These are phyloP conservation scores for Trifolium subterraneum DNA, from an alignment of 306 rosid species.

Conservation along the genomic window DNA sequence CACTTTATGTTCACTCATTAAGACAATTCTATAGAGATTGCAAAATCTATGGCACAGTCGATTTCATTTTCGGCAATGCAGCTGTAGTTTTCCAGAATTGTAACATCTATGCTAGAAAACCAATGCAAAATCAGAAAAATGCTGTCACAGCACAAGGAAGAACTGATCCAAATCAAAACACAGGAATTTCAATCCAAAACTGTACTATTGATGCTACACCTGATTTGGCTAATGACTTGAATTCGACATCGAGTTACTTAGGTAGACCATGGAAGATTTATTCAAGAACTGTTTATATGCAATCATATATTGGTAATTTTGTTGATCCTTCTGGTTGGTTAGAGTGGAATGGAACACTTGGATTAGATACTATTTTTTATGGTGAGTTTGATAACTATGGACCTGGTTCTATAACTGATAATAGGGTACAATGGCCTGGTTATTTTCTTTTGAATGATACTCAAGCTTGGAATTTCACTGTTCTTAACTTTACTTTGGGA, in stretches of 20 bases:
- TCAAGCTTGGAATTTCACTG: constrained; percentile 75
- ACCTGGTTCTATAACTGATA: constrained; percentile 64
- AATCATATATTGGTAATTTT: constrained; percentile 68
- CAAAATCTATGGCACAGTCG: constrained; percentile 71
- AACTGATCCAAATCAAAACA: constrained; percentile 68
- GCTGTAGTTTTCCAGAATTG: constrained; percentile 76
- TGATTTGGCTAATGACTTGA: constrained; percentile 50
- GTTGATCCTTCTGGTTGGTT: constrained; percentile 70
- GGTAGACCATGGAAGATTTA: constrained; percentile 79
- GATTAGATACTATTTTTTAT: constrained; percentile 68
- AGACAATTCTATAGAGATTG: constrained; percentile 85
- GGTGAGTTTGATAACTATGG: constrained; percentile 76
- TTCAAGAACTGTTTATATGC: constrained; percentile 76
- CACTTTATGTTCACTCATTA: constrained; percentile 76
- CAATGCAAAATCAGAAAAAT: constrained; percentile 53
- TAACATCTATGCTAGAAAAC: constrained; percentile 63
- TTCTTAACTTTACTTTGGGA: constrained; percentile 64
- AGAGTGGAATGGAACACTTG: constrained; percentile 75
- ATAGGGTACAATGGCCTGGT: constrained; percentile 78
- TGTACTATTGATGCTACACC: constrained; percentile 71
- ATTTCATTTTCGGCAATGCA: constrained; percentile 83
- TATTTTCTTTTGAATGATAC: constrained; percentile 58
- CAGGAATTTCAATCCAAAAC: constrained; percentile 78
- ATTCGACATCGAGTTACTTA: constrained; percentile 44
- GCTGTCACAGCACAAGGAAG: constrained; percentile 79